Percentiles rank a stretch among this genome's conserved stretches.
phyloP scores from a whole-genome alignment of 768 basidiomycete species.

The Pseudohyphozyma bogoriensis region DNA sequence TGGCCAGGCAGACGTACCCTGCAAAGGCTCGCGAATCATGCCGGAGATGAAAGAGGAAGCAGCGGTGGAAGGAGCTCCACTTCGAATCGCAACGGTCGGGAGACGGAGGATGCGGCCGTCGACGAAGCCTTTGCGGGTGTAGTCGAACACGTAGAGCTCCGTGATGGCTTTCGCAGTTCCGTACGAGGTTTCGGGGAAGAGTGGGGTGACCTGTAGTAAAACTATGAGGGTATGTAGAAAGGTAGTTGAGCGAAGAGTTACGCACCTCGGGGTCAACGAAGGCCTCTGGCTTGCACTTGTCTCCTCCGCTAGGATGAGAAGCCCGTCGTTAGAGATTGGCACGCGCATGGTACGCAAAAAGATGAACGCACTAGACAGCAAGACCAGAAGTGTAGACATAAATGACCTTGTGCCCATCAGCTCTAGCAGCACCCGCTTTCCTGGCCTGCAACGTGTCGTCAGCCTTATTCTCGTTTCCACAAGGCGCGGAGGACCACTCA shows the following conservation, averaged over 20 bases:
- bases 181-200: background rate
- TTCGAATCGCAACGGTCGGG: constrained; percentile 52
- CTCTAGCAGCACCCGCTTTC: background rate
- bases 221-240: background rate
- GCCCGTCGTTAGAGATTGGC: too few relatives aligned
- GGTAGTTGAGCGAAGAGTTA: background rate
- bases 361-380: too few relatives aligned
- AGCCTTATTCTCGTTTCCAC: too few relatives aligned
- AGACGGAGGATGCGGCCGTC: constrained; percentile 54
- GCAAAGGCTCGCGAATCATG: constrained; percentile 53
- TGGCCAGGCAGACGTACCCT: constrained; percentile 44
- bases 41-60: constrained; percentile 53
- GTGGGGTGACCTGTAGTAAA: background rate
- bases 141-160: constrained; percentile 54
- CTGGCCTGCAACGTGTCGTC: too few relatives aligned
- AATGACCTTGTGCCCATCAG: background rate
- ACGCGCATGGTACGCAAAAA: too few relatives aligned
- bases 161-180: constrained; percentile 38
- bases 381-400: background rate
- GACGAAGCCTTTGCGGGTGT: constrained; percentile 49
- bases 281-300: background rate
- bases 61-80: constrained; percentile 49
- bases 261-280: background rate
- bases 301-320: too few relatives aligned
- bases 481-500: too few relatives aligned